Base-by-base conservation (phyloP, 306 rosid genomes). In the Trichosanthes truncata region DNA sequence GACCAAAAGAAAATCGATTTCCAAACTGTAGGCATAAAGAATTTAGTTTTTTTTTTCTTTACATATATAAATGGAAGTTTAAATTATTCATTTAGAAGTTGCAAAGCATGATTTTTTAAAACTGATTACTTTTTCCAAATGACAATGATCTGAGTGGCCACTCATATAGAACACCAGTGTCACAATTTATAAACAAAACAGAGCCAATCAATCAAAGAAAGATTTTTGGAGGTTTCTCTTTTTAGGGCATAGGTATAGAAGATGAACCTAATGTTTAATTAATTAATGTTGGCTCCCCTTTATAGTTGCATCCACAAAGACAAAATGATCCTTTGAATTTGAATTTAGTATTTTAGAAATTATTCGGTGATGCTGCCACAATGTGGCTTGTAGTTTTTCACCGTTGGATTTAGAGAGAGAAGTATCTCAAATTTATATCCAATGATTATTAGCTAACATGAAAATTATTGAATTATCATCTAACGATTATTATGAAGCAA, bases 111-210 rank as follows among this genome's bases (percentile, higher is more conserved):
- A 49, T 3, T 26, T 25, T 72, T 68, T 20, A 3, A 67, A 43
- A 43, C 23, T 43, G 31, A 69, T 20, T 67, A 36, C 23, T 38
- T 67, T 21, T 67, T 67, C 13, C n/a, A 73, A 73, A 49, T 31
- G 56, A 29, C 62, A 49, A 17, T 74, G 61, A 74, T 74, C 26
- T 13, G 61, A 74, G 78, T 48, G 60, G 78, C 61, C 78, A 74
- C 62, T 51, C 62, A 4, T 26, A 49, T 18, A 17, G 15, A 51
- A 74, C 29, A 51, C 59, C 17, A 49, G 29, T 20, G 45, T 41
- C 20, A 41, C 11, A 69, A 69, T 9, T 46, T 21, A 68, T 49
- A 74, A 74, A 74, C 61, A 74, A 74, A 25, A 17, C 41, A 29
- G 23, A 29, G 17, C 78, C 78, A 74, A 74, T 46, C 31, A 74